Conservation (phyloP, 345 rosid species). For the Toxicodendron radicans region DNA sequence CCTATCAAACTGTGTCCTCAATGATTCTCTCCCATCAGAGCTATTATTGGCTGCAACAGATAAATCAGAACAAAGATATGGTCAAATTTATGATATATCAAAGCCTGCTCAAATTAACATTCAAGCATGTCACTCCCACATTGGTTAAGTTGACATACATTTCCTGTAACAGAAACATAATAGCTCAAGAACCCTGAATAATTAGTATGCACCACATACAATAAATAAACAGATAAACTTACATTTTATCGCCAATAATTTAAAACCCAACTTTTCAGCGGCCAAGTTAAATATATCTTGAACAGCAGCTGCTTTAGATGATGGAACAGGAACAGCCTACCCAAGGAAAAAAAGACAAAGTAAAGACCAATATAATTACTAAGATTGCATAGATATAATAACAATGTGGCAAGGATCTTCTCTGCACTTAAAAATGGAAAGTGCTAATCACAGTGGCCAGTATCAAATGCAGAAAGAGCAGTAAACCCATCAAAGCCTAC, state of each 20-base stretch:
- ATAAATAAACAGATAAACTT: conserved; percentile 29
- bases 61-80: conserved; percentile 9
- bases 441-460: not conserved
- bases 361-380: not conserved
- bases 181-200: not conserved
- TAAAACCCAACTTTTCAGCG: conserved; percentile 83
- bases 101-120: not conserved
- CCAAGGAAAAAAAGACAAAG: not conserved
- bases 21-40: conserved; percentile 68
- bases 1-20: conserved; percentile 58
- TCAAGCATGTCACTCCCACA: not conserved
- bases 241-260: conserved; percentile 59
- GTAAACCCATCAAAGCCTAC: too few species aligned
- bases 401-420: not conserved
- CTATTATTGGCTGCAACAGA: conserved; percentile 43
- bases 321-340: conserved; percentile 81
- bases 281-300: conserved; percentile 72
- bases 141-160: not conserved
- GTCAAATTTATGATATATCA: conserved; percentile 8
- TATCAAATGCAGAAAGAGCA: too few species aligned
- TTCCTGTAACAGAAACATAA: not conserved
- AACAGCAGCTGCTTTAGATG: conserved; percentile 62
- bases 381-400: not conserved
- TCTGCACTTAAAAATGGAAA: not conserved
- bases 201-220: conserved; percentile 8